phyloP scores from a whole-genome alignment of 352 stramenopile species.

The Phytophthora melonis region DNA sequence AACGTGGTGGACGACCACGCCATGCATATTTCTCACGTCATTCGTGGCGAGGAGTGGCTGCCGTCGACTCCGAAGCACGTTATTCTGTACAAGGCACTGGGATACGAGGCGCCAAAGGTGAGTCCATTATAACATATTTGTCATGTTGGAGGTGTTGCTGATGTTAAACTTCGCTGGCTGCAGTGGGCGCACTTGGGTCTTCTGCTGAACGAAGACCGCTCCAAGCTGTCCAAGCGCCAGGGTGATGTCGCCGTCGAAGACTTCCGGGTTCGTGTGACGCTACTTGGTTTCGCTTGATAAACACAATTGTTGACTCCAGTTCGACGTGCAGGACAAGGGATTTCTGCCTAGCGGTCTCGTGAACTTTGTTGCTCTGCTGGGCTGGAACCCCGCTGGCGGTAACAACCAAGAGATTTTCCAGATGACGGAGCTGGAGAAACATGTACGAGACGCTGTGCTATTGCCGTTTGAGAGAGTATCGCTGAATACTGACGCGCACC shows the following conservation, averaged over 20 bases:
- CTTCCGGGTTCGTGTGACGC: slow-evolving; percentile 83
- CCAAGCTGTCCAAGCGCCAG: slow-evolving; percentile 99
- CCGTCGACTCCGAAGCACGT: slow-evolving; percentile 93
- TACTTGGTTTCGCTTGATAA: neutral
- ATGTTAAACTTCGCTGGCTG: neutral
- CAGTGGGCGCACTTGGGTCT: slow-evolving; percentile 91
- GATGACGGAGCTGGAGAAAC: slow-evolving; percentile 90
- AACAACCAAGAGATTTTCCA: slow-evolving; percentile 98
- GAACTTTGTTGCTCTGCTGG: slow-evolving; percentile 98
- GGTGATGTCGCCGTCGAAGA: slow-evolving; percentile 97
- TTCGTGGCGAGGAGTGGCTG: slow-evolving; percentile 96
- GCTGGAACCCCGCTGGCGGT: slow-evolving; percentile 95
- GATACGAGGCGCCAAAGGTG: slow-evolving; percentile 75
- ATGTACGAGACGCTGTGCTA: slow-evolving; percentile 40
- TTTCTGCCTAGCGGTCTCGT: slow-evolving; percentile 97
- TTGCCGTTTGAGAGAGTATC: neutral
- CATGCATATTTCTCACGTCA: slow-evolving; percentile 98
- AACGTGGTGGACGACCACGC: slow-evolving; percentile 97
- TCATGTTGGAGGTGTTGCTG: slow-evolving; percentile 4
- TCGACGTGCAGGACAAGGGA: slow-evolving; percentile 86
- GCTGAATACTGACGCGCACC: neutral
- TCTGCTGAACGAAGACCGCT: slow-evolving; percentile 97
- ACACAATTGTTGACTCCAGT: slow-evolving; percentile 3
- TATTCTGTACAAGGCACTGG: slow-evolving; percentile 91
- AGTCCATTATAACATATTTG: slow-evolving; percentile 8